phyloP scores from a whole-genome alignment of 1,284 basidiomycete genomes.

The Boletus subluridellus region DNA sequence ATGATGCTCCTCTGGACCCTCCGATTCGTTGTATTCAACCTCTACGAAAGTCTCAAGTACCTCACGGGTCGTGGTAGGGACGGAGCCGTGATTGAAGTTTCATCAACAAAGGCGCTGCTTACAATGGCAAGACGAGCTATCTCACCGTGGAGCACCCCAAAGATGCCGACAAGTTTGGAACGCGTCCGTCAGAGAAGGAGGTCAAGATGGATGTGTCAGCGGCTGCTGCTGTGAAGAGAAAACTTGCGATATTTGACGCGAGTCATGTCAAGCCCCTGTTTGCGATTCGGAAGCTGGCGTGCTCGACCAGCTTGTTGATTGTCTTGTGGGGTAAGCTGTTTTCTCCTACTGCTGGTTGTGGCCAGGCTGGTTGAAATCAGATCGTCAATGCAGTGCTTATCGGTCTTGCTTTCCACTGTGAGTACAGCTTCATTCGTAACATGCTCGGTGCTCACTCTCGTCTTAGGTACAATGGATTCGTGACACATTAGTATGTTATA shows the following conservation, averaged over 20 bases:
- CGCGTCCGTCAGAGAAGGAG: slow-evolving; percentile 14
- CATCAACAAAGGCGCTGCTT: slow-evolving; percentile 63
- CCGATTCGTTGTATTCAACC: slow-evolving; percentile 49
- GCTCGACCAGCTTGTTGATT: slow-evolving; percentile 59
- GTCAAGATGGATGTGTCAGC: slow-evolving; percentile 36
- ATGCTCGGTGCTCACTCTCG: slow-evolving; percentile 3
- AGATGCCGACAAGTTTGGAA: neutral
- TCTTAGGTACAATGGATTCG: slow-evolving; percentile 44
- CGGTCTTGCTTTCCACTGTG: slow-evolving; percentile 72
- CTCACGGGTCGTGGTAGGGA: slow-evolving; percentile 72
- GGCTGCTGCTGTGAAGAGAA: slow-evolving; percentile 39
- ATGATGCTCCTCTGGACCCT: no score
- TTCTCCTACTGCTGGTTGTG: neutral
- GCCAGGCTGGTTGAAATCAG: neutral
- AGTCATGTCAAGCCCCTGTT: slow-evolving; percentile 58
- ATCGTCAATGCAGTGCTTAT: slow-evolving; percentile 51
- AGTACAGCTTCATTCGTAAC: slow-evolving; percentile 18
- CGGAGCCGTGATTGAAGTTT: slow-evolving; percentile 63
- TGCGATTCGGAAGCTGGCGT: slow-evolving; percentile 58
- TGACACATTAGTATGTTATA: slow-evolving; percentile 14
- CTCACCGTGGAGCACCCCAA: no score
- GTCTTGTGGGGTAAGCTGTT: slow-evolving; percentile 54
- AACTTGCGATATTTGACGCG: slow-evolving; percentile 44
- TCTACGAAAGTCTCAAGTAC: slow-evolving; percentile 74
- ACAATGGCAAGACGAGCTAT: slow-evolving; percentile 46